Base-by-base conservation (phyloP, 1,139 yeast species). In the Pichia terricola region DNA sequence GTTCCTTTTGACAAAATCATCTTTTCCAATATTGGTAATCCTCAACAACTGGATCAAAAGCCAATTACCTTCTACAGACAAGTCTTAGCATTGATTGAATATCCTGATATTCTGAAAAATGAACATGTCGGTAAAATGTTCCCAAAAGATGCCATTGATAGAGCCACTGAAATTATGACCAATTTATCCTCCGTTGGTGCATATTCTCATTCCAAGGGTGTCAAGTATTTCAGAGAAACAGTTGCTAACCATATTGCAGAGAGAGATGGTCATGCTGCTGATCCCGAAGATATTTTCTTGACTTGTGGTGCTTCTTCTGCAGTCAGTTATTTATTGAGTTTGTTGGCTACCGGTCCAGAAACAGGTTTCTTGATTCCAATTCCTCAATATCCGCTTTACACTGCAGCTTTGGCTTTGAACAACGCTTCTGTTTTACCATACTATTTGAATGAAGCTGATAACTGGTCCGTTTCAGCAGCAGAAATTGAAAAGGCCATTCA, bases 11-110 rank as follows among this genome's bases (percentile, higher is more conserved):
- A 73, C 40, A 67, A 75, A 50, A 86, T 91, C 54, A 81, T 91
- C 59, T 79, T 78, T 56, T 94, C 96, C 50, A 91, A 94, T 63
- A 91, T 91, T 50, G 98, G 98, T 34, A 94, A 94, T 61, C 98
- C 98, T 2, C 98, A 91, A 64, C 97, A 89, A 61, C 72, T 91
- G 57, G 91, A 86, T 56, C 99, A 91, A 64, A 75, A 80, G 57
- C 98, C 98, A 2, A 70, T 91, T 57, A 86, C 95, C n/a, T 94
- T 94, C 71, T 88, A 87, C 65, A 75, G 98, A 58, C 95, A 89
- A 62, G 95, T 89, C 4, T 68, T 89, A 50, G 77, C 96, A 0
- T 66, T 89, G 40, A 68, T 89, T 56, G 96, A 91, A 65, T 83
- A 86, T 60, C 97, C 98, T 0, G 75, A 72, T 34, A 64, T 89